Conservation (phyloP, 179 eudicot species). For the Drosera spatulata region DNA sequence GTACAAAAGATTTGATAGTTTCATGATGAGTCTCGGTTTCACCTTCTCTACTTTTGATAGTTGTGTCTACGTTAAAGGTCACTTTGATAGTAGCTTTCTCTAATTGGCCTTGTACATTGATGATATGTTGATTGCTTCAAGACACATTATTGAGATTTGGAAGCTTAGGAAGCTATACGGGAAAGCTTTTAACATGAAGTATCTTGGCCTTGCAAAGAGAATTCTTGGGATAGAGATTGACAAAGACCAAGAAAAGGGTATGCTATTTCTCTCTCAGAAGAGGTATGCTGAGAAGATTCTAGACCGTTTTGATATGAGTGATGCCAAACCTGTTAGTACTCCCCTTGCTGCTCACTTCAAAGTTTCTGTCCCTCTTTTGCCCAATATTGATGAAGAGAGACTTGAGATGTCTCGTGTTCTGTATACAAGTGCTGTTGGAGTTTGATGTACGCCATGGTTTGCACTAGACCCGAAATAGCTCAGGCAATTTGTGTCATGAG, state of each 20-base stretch:
- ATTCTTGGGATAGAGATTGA: no score
- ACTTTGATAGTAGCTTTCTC: not conserved
- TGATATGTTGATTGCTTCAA: no score
- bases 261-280: not conserved
- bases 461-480: conserved; percentile 5
- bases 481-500: conserved; percentile 2
- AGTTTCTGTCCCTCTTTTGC: not conserved
- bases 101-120: not conserved
- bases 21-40: no score
- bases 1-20: no score
- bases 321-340: not conserved
- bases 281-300: not conserved
- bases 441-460: conserved; percentile 7
- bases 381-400: no score
- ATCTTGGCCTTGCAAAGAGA: no score
- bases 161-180: no score
- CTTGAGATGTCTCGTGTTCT: not conserved
- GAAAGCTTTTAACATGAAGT: no score
- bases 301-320: not conserved
- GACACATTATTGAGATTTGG: no score
- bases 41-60: no score
- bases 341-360: not conserved
- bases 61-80: not conserved
- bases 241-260: no score
- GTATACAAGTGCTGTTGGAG: not conserved